Evolutionary conservation across 2,329 filamentous ascomycete species (phyloP), one percentile per base, ranked within the genome.

Genomic region (Cytospora leucostoma): DNA sequence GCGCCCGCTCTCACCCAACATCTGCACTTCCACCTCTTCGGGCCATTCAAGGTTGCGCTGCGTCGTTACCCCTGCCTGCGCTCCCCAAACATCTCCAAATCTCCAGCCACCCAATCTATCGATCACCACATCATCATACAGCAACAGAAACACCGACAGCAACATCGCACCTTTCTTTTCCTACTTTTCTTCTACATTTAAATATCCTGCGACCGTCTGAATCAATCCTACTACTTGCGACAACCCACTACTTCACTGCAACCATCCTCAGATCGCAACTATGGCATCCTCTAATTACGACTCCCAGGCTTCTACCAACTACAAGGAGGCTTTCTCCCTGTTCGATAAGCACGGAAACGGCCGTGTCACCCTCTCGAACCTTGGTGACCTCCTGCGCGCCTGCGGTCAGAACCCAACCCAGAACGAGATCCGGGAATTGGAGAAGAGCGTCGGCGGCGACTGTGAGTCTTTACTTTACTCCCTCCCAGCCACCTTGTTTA

Each of bases 301-400:
- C 67, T 73, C 78, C 54, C 85, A 89, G 86, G 86, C 86, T 77
- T 88, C 85, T 67, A 98, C 94, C 82, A 98, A 99, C 89, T 99
- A 98, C 92, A 98, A 98, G 85, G 95, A 99, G 89, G 95, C 95
- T 71, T 99, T 99, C 81, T 93, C 93, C 73, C 91, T 99, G 77
- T 99, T 98, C 84, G 95, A 99, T 85, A 98, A 97, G 88, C 94
- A 95, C 78, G 95, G 95, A 75, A 96, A 92, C 76, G 93, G 94
- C 75, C 93, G 93, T 72, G 95, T 98, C 71, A 80, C 90, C 49
- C 83, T 93, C 76, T 90, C 94, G 70, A 90, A 89, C 68, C 87
- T 99, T 63, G 95, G 95, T 71, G 95, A 99, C 77, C 86, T 99
- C 66, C 88, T 99, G 70, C 91, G 95, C 75, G 95, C 95, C 61